A percentile compares a stretch with the other conserved stretches of the same genome.
These are phyloP conservation scores for Nymphaea thermarum DNA, from an alignment of 164 flowering plant genomes.

Conservation along the genomic window DNA sequence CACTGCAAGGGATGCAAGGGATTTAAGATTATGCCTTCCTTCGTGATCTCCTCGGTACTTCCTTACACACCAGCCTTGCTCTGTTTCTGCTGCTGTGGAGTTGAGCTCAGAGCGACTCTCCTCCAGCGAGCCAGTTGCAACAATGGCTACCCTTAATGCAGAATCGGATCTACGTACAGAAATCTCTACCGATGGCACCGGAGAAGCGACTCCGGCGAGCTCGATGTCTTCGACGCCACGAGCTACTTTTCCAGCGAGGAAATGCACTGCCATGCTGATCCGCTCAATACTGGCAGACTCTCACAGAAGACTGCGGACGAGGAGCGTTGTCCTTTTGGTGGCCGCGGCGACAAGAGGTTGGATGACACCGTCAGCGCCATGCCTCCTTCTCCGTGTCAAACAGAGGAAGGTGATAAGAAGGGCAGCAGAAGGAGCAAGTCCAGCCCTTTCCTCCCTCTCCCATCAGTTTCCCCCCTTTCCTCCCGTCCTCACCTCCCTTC, in stretches of 20 bases:
- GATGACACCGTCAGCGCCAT: slow-evolving; percentile 27
- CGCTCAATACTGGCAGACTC: slow-evolving; percentile 4
- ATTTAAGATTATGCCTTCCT: no score
- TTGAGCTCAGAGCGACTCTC: no score
- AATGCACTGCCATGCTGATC: slow-evolving; percentile 17
- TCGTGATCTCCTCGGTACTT: no score
- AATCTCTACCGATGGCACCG: slow-evolving; percentile 16
- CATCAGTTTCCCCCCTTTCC: no score
- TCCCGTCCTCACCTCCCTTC: no score
- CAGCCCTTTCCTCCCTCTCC: no score
- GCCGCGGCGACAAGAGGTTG: slow-evolving; percentile 52
- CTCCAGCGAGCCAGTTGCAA: no score
- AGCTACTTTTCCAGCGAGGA: slow-evolving; percentile 50
- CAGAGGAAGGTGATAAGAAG: slow-evolving; percentile 16
- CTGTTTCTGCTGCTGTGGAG: no score
- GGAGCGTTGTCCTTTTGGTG: slow-evolving; percentile 23
- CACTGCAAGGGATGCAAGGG: no score
- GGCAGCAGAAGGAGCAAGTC: slow-evolving; percentile 26
- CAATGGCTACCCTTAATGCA: not conserved
- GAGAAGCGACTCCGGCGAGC: slow-evolving; percentile 59
- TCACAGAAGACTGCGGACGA: slow-evolving; percentile 21
- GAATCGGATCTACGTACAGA: not conserved
- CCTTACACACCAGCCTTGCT: no score
- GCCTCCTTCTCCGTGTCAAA: slow-evolving; percentile 9
- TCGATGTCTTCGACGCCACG: slow-evolving; percentile 85